phyloP scores from a whole-genome alignment of 2,329 filamentous ascomycete species.

The Venturia nashicola region DNA sequence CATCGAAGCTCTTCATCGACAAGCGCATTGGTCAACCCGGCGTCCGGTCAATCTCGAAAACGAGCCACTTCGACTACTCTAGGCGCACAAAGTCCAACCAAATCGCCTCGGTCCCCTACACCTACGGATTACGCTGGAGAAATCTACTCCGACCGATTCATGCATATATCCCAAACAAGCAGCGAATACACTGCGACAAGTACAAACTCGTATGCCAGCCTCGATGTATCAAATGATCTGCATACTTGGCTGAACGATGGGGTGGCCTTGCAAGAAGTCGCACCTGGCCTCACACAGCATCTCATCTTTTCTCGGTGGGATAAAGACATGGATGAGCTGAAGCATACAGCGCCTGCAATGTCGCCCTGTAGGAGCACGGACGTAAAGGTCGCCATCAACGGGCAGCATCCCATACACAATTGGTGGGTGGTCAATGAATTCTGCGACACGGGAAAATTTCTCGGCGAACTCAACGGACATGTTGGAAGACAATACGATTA shows the following conservation, averaged over 20 bases:
- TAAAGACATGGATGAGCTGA: constrained; percentile 40
- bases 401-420: constrained; percentile 57
- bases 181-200: constrained; percentile 41
- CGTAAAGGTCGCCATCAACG: constrained; percentile 35
- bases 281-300: constrained; percentile 46
- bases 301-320: constrained; percentile 60
- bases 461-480: constrained; percentile 58
- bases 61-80: constrained; percentile 43
- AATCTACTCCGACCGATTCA: constrained; percentile 63
- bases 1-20: constrained; percentile 66
- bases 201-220: constrained; percentile 66
- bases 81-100: constrained; percentile 64
- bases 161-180: constrained; percentile 58
- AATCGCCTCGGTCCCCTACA: constrained; percentile 51
- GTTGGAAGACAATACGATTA: constrained; percentile 37
- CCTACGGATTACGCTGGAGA: constrained; percentile 52
- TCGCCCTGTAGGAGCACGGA: constrained; percentile 41
- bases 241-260: constrained; percentile 69
- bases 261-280: constrained; percentile 53
- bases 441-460: constrained; percentile 40
- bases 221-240: constrained; percentile 62
- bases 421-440: constrained; percentile 44
- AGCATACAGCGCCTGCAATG: constrained; percentile 38
- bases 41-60: constrained; percentile 50
- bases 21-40: constrained; percentile 50